Base-by-base conservation (phyloP, 352 stramenopile genomes). In the Globisporangium cylindrosporum region DNA sequence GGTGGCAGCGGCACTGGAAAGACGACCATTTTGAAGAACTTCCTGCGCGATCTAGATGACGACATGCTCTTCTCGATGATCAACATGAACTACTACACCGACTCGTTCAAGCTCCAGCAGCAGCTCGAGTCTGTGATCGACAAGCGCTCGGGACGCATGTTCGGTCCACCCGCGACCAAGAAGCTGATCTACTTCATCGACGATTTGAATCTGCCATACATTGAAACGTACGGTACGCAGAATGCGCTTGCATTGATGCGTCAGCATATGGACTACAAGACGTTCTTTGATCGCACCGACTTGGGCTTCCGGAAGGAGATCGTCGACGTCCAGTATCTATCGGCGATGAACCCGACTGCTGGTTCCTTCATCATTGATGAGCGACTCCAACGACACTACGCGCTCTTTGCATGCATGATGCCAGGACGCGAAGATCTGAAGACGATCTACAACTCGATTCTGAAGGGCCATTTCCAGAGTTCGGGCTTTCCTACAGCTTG, bases 71-170 rank as follows among this genome's bases (percentile, higher is more conserved):
- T 92, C 75, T 97, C 94, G 60, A 98, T 90, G 69, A 98, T 99
- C 77, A 98, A 98, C 77, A 98, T 99, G 96, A 98, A 97, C 68
- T 98, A 98, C 79, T 98, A 98, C 79, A 98, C 92, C 3, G 92
- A 98, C 71, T 98, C 92, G 24, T 97, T 90, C 73, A 98, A 97
- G 56, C 73, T 99, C 8, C 94, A 98, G 69, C 88, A 97, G 65
- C 96, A 99, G 67, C 77, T 99, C 25, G 97, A 99, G 73, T 93
- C 96, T 0, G 94, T 98, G 41, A 99, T 99, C 68, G 97, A 99
- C 73, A 99, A 99, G 77, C 89, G 96, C 38, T 98, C 93, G 2
- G 96, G 97, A 0, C 84, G 94, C 29, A 97, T 97, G 75, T 99
- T 98, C 68, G 97, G 97, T 8, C 97, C 97, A 2, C 95, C 96